A percentile compares a stretch with the other conserved stretches of the same genome.
Conservation (phyloP, 2,329 filamentous ascomycete genomes). For the Fusarium camptoceras region DNA sequence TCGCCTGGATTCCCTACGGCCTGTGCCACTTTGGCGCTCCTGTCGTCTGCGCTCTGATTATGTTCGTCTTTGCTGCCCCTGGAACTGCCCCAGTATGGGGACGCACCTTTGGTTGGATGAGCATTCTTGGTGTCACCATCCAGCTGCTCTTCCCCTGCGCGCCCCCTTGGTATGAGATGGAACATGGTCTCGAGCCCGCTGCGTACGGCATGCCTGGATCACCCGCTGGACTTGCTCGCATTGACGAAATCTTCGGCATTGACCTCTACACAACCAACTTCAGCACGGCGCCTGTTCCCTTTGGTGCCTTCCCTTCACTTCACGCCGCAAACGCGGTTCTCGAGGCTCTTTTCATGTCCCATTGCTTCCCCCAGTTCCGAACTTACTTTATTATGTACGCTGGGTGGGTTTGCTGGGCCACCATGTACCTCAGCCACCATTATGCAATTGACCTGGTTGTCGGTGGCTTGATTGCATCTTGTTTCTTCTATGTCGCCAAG, state of each 20-base stretch:
- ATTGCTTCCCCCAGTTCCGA: constrained; percentile 87
- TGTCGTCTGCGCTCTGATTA: constrained; percentile 78
- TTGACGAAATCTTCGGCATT: constrained; percentile 89
- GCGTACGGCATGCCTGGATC: constrained; percentile 93
- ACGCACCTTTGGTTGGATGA: constrained; percentile 91
- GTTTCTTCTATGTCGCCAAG: constrained; percentile 85
- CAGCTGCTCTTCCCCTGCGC: constrained; percentile 94
- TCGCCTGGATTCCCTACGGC: constrained; percentile 95
- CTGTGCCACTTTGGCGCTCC: constrained; percentile 90
- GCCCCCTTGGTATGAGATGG: constrained; percentile 96
- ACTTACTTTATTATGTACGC: constrained; percentile 85
- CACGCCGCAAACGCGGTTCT: constrained; percentile 91
- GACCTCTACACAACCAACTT: constrained; percentile 95
- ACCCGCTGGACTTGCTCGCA: constrained; percentile 86
- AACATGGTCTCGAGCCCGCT: constrained; percentile 88
- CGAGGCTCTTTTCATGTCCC: constrained; percentile 91
- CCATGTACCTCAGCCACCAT: constrained; percentile 97
- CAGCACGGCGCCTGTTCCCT: constrained; percentile 89
- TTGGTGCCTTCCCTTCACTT: constrained; percentile 93
- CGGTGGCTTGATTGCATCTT: constrained; percentile 81
- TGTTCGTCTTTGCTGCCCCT: constrained; percentile 91
- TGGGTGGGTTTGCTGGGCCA: constrained; percentile 97
- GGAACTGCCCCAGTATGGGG: constrained; percentile 87
- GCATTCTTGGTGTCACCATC: constrained; percentile 85
- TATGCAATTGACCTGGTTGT: constrained; percentile 94